Evolutionary conservation across 2,329 filamentous ascomycete genomes (phyloP).

Genomic region (Stemphylium lycopersici): DNA sequence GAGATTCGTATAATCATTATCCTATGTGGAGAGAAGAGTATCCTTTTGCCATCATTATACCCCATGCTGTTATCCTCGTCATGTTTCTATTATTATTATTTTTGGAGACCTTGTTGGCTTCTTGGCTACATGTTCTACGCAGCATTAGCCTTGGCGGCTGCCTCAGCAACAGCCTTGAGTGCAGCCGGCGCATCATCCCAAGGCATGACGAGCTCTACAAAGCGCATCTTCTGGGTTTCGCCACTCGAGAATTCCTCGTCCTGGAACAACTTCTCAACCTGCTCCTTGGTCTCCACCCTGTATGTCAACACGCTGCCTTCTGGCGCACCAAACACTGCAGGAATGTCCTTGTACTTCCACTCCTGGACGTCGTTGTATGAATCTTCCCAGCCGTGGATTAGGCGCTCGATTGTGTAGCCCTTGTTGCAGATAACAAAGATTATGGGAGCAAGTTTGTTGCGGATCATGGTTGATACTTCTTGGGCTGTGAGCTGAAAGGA

Average conservation of each 20-base stretch:
- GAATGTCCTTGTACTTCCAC: slow-evolving; percentile 75
- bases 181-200: slow-evolving; percentile 77
- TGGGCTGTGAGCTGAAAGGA: slow-evolving; percentile 85
- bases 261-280: slow-evolving; percentile 69
- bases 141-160: slow-evolving; percentile 70
- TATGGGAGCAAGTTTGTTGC: slow-evolving; percentile 74
- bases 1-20: too few relatives aligned
- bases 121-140: slow-evolving; percentile 4
- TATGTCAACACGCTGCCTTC: slow-evolving; percentile 66
- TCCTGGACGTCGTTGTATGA: slow-evolving; percentile 79
- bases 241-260: slow-evolving; percentile 63
- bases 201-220: slow-evolving; percentile 83
- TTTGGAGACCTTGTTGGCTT: too few relatives aligned
- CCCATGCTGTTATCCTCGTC: too few relatives aligned
- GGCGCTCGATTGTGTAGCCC: slow-evolving; percentile 87
- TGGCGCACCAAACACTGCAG: slow-evolving; percentile 70
- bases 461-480: slow-evolving; percentile 83
- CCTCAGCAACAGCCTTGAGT: slow-evolving; percentile 72
- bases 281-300: slow-evolving; percentile 70
- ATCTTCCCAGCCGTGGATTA: slow-evolving; percentile 82
- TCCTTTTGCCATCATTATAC: too few relatives aligned
- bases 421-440: slow-evolving; percentile 89
- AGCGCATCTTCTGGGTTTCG: slow-evolving; percentile 60
- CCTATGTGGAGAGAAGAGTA: too few relatives aligned
- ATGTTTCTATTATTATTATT: too few relatives aligned